These are phyloP conservation scores for Maudiozyma barnettii DNA, from an alignment of 805 yeast species.

Conservation along the genomic window DNA sequence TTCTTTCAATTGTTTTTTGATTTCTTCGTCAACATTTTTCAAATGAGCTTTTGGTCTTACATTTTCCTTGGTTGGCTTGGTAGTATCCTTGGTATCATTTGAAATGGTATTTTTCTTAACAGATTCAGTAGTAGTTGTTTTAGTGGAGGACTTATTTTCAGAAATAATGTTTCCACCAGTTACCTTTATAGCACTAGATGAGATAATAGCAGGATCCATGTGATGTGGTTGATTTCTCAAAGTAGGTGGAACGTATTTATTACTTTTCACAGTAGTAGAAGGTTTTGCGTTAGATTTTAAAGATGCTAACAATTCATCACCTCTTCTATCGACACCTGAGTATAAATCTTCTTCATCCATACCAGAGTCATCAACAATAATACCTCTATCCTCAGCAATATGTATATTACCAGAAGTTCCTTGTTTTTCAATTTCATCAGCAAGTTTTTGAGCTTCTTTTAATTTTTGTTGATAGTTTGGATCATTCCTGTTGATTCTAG, in stretches of 20 bases:
- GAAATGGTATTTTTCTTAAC: neutral
- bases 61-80: neutral
- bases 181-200: conserved; percentile 16
- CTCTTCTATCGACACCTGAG: conserved; percentile 72
- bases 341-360: conserved; percentile 93
- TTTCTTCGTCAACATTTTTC: conserved; percentile 1
- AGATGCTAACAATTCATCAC: conserved; percentile 28
- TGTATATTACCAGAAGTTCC: conserved; percentile 61
- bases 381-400: conserved; percentile 85
- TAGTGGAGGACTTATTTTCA: neutral
- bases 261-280: conserved; percentile 21
- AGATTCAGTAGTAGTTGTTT: neutral
- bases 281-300: conserved; percentile 25
- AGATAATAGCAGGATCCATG: conserved; percentile 28
- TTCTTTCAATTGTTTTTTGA: conserved; percentile 3
- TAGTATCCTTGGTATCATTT: neutral
- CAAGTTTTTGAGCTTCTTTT: conserved; percentile 65
- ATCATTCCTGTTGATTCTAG: conserved; percentile 56
- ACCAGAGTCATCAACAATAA: conserved; percentile 68
- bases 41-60: neutral
- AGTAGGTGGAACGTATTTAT: conserved; percentile 29
- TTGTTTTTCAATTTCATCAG: conserved; percentile 72
- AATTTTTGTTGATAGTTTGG: conserved; percentile 63
- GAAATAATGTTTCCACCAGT: neutral
- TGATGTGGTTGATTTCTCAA: conserved; percentile 28